Conservation (phyloP, 78 protist genomes). For the Dictyostelium capitatum region DNA sequence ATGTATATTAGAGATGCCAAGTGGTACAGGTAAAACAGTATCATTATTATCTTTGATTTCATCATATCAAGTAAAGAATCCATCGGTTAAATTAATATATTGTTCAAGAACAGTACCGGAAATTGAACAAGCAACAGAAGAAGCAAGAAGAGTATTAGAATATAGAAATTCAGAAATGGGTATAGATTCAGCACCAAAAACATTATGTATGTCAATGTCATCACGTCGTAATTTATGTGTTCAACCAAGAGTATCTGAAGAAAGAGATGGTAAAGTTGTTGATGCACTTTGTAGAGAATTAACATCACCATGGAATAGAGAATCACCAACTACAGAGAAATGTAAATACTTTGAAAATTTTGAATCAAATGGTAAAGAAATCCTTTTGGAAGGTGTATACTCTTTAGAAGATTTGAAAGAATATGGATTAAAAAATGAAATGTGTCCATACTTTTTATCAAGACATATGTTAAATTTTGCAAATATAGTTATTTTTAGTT, state of each 20-base stretch:
- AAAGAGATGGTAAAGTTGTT: slow-evolving; percentile 51
- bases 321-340: slow-evolving; percentile 11
- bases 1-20: slow-evolving; percentile 98
- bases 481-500: slow-evolving; percentile 95
- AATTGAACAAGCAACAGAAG: slow-evolving; percentile 93
- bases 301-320: slow-evolving; percentile 92
- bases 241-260: slow-evolving; percentile 84
- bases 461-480: slow-evolving; percentile 84
- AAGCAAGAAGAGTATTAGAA: slow-evolving; percentile 84
- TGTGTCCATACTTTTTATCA: slow-evolving; percentile 98
- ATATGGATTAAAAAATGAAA: slow-evolving; percentile 75
- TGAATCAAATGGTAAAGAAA: slow-evolving; percentile 54
- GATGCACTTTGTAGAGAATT: slow-evolving; percentile 88
- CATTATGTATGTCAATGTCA: slow-evolving; percentile 90
- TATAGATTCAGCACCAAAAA: slow-evolving; percentile 50
- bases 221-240: slow-evolving; percentile 94
- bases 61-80: slow-evolving; percentile 86
- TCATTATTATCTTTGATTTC: slow-evolving; percentile 93
- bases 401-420: slow-evolving; percentile 91
- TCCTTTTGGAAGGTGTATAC: slow-evolving; percentile 89
- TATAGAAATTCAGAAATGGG: slow-evolving; percentile 75
- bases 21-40: slow-evolving; percentile 99
- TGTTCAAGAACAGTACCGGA: slow-evolving; percentile 99
- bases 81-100: slow-evolving; percentile 88
- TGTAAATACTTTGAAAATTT: slow-evolving; percentile 85